Evolutionary conservation across 148 eudicot genomes (phyloP).

Genomic region (Fallopia convolvulus): DNA sequence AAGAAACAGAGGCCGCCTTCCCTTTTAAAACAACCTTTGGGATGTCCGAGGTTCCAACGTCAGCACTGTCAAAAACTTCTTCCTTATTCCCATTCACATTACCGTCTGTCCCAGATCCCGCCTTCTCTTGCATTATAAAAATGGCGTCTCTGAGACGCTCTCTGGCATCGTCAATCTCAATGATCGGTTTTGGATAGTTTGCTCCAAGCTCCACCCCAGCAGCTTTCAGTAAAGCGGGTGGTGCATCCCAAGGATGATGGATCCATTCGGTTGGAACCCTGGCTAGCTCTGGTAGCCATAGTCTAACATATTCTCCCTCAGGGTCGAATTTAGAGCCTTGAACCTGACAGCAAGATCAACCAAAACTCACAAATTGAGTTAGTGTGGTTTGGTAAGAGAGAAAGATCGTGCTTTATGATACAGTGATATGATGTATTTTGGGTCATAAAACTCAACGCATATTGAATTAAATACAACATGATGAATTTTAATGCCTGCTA

Average conservation of each 20-base stretch:
- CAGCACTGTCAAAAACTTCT: conserved; percentile 69
- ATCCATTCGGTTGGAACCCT: conserved; percentile 96
- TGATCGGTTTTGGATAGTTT: conserved; percentile 80
- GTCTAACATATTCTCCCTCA: conserved; percentile 80
- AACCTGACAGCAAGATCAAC: conserved; percentile 35
- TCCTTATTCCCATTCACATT: conserved; percentile 39
- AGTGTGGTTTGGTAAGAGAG: too few relatives aligned
- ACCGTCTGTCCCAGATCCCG: conserved; percentile 32
- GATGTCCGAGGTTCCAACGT: conserved; percentile 20
- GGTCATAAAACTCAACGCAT: too few relatives aligned
- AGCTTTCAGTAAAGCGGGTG: conserved; percentile 53
- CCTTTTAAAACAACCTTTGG: conserved; percentile 39
- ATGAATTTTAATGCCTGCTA: too few relatives aligned
- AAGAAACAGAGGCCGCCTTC: conserved; percentile 43
- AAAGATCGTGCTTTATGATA: too few relatives aligned
- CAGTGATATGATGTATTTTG: too few relatives aligned
- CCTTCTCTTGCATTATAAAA: conserved; percentile 46
- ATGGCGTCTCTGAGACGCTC: conserved; percentile 62
- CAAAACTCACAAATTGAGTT: neutral
- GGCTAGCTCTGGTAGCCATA: conserved; percentile 92
- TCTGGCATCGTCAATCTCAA: conserved; percentile 65
- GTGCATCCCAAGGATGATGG: conserved; percentile 98
- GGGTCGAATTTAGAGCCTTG: conserved; percentile 86
- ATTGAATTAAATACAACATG: too few relatives aligned
- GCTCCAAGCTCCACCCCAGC: conserved; percentile 85